These are phyloP conservation scores for Aurantiochytrium sp. DNA, from an alignment of 108 stramenopile genomes.

Conservation along the genomic window DNA sequence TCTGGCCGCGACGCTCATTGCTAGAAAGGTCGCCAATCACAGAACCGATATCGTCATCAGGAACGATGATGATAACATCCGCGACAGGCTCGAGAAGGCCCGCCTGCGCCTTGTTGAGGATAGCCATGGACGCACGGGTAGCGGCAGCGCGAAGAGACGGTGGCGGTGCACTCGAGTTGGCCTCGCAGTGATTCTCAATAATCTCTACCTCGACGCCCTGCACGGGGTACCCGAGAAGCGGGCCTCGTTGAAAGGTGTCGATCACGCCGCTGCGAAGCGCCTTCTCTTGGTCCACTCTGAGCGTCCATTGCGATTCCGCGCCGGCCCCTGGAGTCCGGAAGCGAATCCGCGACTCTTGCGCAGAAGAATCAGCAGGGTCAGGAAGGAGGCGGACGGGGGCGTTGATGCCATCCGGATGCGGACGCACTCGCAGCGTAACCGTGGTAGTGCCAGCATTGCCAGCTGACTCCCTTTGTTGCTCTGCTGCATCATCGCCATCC, in stretches of 20 bases:
- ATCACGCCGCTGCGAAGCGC: background rate
- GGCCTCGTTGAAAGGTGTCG: background rate
- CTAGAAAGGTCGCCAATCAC: slow-evolving; percentile 66
- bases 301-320: background rate
- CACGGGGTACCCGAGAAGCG: background rate
- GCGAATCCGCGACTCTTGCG: background rate
- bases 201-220: slow-evolving; percentile 14
- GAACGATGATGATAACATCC: slow-evolving; percentile 63
- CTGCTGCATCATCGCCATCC: background rate
- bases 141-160: slow-evolving; percentile 88
- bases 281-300: background rate
- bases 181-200: slow-evolving; percentile 74
- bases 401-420: background rate
- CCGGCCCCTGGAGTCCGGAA: background rate
- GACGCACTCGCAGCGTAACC: background rate
- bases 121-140: background rate
- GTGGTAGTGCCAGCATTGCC: background rate
- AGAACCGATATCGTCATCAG: slow-evolving; percentile 61
- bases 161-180: slow-evolving; percentile 77
- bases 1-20: background rate
- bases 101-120: background rate
- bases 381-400: background rate
- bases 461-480: background rate
- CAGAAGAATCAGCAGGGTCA: background rate
- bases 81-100: slow-evolving; percentile 72